Conservation (phyloP, 2,329 filamentous ascomycete species). For the Aurifilum marmelostoma region DNA sequence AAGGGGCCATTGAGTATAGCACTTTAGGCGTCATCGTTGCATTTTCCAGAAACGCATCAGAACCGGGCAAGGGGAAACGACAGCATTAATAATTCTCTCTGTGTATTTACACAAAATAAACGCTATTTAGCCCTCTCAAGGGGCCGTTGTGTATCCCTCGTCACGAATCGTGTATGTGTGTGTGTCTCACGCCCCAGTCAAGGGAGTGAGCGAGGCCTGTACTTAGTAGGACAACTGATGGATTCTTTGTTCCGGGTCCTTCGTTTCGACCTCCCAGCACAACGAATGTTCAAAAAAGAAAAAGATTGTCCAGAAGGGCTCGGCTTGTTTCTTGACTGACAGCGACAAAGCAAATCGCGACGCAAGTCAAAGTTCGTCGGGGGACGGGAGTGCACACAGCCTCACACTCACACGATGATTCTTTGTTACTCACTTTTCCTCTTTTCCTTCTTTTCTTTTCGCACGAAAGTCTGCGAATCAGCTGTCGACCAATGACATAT, state of each 20-base stretch:
- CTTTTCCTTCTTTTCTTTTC: not conserved
- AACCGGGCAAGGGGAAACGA: not conserved
- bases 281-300: not conserved
- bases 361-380: not conserved
- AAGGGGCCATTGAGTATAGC: not conserved
- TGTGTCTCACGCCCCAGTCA: not conserved
- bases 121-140: not conserved
- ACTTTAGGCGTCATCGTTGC: not conserved
- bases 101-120: not conserved
- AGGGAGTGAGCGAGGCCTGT: not conserved
- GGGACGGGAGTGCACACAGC: not conserved
- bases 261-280: not conserved
- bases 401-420: not conserved
- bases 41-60: not conserved
- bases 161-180: not conserved
- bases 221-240: not conserved
- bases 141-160: not conserved
- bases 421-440: not conserved
- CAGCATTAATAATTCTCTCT: conserved; percentile 1
- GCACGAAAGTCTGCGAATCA: not conserved
- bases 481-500: not conserved
- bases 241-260: conserved; percentile 1
- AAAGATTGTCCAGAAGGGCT: not conserved
- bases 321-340: not conserved
- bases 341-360: not conserved